Evolutionary conservation across 306 rosid genomes (phyloP).

Genomic region (Inga leiocalycina): DNA sequence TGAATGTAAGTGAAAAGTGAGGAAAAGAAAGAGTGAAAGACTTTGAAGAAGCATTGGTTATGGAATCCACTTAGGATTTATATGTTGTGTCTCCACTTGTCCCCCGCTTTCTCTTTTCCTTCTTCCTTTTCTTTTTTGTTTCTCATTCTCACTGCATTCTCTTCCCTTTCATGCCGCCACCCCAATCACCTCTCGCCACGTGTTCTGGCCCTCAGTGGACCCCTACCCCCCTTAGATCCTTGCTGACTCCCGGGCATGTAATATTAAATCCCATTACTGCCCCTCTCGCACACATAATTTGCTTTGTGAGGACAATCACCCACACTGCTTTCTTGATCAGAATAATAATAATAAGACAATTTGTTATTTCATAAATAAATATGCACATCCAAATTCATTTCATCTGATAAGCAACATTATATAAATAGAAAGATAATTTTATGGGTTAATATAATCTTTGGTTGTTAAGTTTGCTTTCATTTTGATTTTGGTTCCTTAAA

Average conservation of each 20-base stretch:
- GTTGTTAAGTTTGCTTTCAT: too few relatives aligned
- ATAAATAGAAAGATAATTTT: not conserved
- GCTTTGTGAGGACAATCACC: not conserved
- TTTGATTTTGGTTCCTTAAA: too few relatives aligned
- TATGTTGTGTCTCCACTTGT: conserved; percentile 66
- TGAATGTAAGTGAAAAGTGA: not conserved
- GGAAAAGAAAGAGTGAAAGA: not conserved
- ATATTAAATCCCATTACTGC: not conserved
- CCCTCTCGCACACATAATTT: not conserved
- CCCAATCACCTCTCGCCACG: conserved; percentile 39
- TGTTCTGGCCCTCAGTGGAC: not conserved
- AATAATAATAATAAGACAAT: not conserved
- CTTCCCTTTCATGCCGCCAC: conserved; percentile 45
- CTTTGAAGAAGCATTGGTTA: conserved; percentile 6
- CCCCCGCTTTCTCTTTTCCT: conserved; percentile 47
- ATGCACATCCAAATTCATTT: not conserved
- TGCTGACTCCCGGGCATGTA: not conserved
- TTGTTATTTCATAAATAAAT: not conserved
- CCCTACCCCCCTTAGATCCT: not conserved
- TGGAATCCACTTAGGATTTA: conserved; percentile 68
- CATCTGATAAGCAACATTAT: not conserved
- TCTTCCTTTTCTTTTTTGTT: not conserved
- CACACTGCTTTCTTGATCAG: not conserved
- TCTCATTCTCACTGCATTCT: conserved; percentile 39
- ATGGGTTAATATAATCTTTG: too few relatives aligned